Percentiles rank a stretch among this genome's conserved stretches.
These are phyloP conservation scores for Diatrype stigma DNA, from an alignment of 2,329 filamentous ascomycete genomes.

Conservation along the genomic window DNA sequence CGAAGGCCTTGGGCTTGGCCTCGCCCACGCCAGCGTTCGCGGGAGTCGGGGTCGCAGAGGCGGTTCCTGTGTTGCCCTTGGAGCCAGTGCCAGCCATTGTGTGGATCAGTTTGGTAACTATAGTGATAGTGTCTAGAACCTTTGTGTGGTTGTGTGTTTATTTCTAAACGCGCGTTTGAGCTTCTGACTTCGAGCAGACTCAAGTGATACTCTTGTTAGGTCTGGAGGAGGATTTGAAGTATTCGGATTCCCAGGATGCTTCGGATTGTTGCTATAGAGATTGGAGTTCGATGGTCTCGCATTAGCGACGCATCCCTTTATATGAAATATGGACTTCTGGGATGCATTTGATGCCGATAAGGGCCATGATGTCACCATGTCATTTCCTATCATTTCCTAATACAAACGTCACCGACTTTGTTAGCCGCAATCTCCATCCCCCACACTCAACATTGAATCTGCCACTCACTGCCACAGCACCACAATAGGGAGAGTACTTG, in stretches of 20 bases:
- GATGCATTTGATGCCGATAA: background rate
- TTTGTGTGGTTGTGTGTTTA: no score
- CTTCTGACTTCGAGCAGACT: no score
- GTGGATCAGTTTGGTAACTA: background rate
- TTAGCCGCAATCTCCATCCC: no score
- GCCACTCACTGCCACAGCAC: no score
- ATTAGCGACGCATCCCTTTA: background rate
- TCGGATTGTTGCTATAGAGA: background rate
- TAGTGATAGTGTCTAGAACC: background rate
- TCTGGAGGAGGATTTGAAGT: no score
- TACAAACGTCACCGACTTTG: background rate
- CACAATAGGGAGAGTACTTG: no score
- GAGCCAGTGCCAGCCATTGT: conserved; percentile 24
- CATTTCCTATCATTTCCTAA: background rate
- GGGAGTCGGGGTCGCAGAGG: conserved; percentile 24
- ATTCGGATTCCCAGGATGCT: no score
- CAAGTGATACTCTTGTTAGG: no score
- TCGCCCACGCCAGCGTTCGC: conserved; percentile 26
- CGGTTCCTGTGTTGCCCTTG: conserved; percentile 23
- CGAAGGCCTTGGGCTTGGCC: conserved; percentile 38
- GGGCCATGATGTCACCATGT: background rate
- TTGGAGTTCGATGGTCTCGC: background rate
- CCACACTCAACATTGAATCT: no score
- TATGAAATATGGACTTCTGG: background rate
- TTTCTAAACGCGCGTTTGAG: no score